Evolutionary conservation across 192 early-diverging fungal species (phyloP).

Genomic region (Podila minutissima): DNA sequence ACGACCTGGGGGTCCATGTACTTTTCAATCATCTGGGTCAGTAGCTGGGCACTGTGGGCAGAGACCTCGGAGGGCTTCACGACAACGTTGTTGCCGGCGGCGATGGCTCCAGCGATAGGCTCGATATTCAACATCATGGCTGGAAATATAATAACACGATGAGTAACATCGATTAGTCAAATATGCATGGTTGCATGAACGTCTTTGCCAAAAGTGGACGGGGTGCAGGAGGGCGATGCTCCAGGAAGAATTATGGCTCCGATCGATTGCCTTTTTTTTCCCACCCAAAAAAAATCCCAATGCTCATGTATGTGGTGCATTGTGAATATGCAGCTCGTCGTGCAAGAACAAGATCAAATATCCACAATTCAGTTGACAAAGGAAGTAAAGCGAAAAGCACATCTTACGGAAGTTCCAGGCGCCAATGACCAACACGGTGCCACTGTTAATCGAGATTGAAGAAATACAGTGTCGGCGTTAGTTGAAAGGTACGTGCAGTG

Average conservation of each 20-base stretch:
- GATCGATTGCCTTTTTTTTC: too few species aligned
- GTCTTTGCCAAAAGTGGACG: too few species aligned
- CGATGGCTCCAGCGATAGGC: constrained; percentile 65
- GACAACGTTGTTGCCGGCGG: constrained; percentile 65
- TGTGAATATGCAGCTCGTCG: too few species aligned
- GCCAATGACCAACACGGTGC: constrained; percentile 53
- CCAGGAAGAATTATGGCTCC: too few species aligned
- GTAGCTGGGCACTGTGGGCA: constrained; percentile 43
- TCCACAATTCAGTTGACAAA: too few species aligned
- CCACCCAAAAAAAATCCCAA: too few species aligned
- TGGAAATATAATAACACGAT: not conserved
- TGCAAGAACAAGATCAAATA: too few species aligned
- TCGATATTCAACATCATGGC: constrained; percentile 58
- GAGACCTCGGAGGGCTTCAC: constrained; percentile 66
- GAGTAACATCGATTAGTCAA: not conserved
- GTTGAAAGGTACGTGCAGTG: not conserved
- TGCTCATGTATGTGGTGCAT: too few species aligned
- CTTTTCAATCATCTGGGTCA: constrained; percentile 59
- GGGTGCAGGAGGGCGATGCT: too few species aligned
- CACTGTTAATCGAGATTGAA: constrained; percentile 8
- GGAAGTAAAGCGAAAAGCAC: not conserved
- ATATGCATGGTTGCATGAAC: not conserved
- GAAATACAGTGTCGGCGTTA: not conserved
- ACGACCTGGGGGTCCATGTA: constrained; percentile 65
- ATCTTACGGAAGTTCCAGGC: constrained; percentile 66